phyloP scores from a whole-genome alignment of 225 moss, liverwort and hornwort genomes.

The Antitrichia curtipendula region DNA sequence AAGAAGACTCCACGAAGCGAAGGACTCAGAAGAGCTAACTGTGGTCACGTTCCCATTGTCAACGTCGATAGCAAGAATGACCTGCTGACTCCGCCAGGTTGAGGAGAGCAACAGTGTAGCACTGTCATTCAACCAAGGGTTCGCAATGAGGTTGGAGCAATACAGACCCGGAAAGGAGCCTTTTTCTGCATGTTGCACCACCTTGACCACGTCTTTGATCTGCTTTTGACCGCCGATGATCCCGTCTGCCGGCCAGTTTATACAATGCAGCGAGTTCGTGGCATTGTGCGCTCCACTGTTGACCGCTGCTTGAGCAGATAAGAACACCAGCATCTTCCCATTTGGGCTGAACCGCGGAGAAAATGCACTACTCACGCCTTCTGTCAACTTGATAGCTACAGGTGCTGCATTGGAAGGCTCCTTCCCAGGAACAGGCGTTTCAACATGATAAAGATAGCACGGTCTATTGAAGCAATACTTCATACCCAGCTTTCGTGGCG shows the following conservation, averaged over 20 bases:
- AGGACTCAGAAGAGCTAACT: slow-evolving; percentile 46
- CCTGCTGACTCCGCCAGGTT: slow-evolving; percentile 83
- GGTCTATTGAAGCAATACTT: slow-evolving; percentile 94
- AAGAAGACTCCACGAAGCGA: slow-evolving; percentile 68
- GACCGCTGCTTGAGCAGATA: slow-evolving; percentile 90
- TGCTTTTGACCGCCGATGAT: slow-evolving; percentile 25
- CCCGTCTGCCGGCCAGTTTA: slow-evolving; percentile 61
- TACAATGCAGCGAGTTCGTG: slow-evolving; percentile 71
- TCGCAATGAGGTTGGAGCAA: slow-evolving; percentile 59
- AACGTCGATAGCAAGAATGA: slow-evolving; percentile 66
- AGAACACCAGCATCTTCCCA: slow-evolving; percentile 80
- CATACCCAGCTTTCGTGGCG: slow-evolving; percentile 93
- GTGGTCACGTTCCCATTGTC: slow-evolving; percentile 53
- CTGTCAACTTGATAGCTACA: slow-evolving; percentile 57
- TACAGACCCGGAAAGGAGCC: slow-evolving; percentile 85
- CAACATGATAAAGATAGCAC: slow-evolving; percentile 77
- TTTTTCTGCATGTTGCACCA: slow-evolving; percentile 49
- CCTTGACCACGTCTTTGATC: slow-evolving; percentile 64
- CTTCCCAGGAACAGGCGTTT: slow-evolving; percentile 31
- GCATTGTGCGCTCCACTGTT: slow-evolving; percentile 86
- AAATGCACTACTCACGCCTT: slow-evolving; percentile 63
- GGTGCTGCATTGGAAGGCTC: slow-evolving; percentile 6
- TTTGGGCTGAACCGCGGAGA: slow-evolving; percentile 89
- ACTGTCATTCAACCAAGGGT: slow-evolving; percentile 84
- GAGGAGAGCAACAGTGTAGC: slow-evolving; percentile 69